Base-by-base conservation (phyloP, 2,329 filamentous ascomycete genomes). In the Aspergillus aculeatus region DNA sequence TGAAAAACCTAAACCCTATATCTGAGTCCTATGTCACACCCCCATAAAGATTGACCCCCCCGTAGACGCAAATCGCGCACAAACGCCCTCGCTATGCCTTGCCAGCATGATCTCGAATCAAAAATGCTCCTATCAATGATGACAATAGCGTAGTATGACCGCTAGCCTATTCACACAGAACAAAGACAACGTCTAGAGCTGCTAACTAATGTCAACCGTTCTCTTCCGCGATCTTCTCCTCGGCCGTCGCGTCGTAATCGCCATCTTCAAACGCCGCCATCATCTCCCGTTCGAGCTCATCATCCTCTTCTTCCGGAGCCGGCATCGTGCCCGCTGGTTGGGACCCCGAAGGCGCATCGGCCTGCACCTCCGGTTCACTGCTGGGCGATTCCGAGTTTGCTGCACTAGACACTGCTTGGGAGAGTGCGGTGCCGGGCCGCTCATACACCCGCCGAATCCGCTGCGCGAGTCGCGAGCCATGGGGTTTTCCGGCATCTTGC, bases 221-320 rank as follows among this genome's bases (percentile, higher is more conserved):
- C 59, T 75, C 68, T 47, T 69, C 69, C 47, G 67, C 65, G 59
- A 69, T 60, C 26, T 76, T 71, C 59, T 75, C 72, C 60, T 78
- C 73, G 57, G 65, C 72, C 55, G 72, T 64, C 23, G 68, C 62
- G 38, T 75, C 77, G 52, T 76, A 73, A 11, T 68, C 71, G 5
- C 66, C 71, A 23, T 75, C 76, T 57, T 86, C 84, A 64, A 87
- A 77, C 64, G 84, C 86, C 1, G 85, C 85, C 68, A 86, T 77
- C 70, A 89, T 79, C 66, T 88, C 86, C 41, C 75, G 73, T 59
- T 81, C 80, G 23, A 82, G 67, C 53, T 78, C 79, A 59, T 81
- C 79, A 10, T 82, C 78, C 7, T 80, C 79, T 19, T 79, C 77
- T 38, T 74, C 72, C 2, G 71, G 69, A 19, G 71, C 66, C 0